Base-by-base conservation (phyloP, 2,329 filamentous ascomycete species). In the Xylaria polymorpha region DNA sequence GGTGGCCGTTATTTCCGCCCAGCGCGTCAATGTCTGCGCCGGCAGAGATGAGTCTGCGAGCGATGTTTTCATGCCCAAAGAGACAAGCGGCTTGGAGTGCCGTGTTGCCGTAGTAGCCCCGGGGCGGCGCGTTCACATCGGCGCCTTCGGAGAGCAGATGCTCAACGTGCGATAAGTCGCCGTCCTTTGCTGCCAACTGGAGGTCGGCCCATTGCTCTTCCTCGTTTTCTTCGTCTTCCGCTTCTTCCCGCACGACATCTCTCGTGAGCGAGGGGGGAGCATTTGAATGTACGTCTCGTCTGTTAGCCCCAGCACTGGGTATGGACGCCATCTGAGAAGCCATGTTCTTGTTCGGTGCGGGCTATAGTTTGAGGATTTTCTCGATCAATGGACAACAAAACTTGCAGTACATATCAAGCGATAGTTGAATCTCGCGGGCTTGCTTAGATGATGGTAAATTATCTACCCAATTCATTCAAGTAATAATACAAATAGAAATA, bases 131-230 rank as follows among this genome's bases (percentile, higher is more conserved):
- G 59, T 77, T 76, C 55, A 76, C 76, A 61, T 77, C 74, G 20
- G 74, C 73, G 20, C 77, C 76, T 51, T 70, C 51, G 1, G 70
- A 69, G 15, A 81, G 62, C 18, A 80, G 74, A 0, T 67, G 25
- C 25, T 55, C 64, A 0, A 81, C 76, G 5, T 66, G 60, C 3
- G 22, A 29, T 0, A 79, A 62, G 62, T 81, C 73, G 32, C 80
- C 79, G 10, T 73, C 74, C 46, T 77, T 73, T 2, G 79, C 71
- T 0, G 80, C 80, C 1, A 77, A 66, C 69, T 82, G 80, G 32
- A 81, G 74, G 18, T 76, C 72, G 0, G 80, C 81, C 80, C 80
- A 81, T 58, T 71, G 73, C 51, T 76, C 73, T 25, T 78, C 75
- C n/a, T 78, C 76, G 10, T 73, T 71, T 41, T 68, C 64, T 1